phyloP scores from a whole-genome alignment of 345 rosid species.

The Iberis pinnata region DNA sequence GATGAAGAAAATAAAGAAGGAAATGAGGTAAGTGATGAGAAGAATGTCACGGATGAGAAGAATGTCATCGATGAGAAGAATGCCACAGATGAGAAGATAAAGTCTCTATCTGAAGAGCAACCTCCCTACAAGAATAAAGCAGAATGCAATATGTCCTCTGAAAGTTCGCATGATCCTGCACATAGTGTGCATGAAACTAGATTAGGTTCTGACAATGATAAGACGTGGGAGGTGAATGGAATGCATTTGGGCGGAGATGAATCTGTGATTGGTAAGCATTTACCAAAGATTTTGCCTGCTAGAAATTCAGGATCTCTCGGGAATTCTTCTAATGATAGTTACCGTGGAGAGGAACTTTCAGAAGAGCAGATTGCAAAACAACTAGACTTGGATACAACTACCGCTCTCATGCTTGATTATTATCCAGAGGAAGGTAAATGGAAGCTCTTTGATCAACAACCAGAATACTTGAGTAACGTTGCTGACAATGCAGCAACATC shows the following conservation, averaged over 20 bases:
- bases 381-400: conserved; percentile 61
- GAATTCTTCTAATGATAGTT: conserved; percentile 36
- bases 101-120: conserved; percentile 18
- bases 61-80: conserved; percentile 11
- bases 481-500: conserved; percentile 26
- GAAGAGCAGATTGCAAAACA: conserved; percentile 43
- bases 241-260: conserved; percentile 33
- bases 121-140: conserved; percentile 16
- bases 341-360: conserved; percentile 35
- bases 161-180: conserved; percentile 25
- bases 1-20: conserved; percentile 52
- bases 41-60: conserved; percentile 28
- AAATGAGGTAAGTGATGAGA: conserved; percentile 34
- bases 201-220: conserved; percentile 21
- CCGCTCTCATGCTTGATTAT: conserved; percentile 76
- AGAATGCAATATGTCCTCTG: conserved; percentile 29
- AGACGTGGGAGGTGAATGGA: conserved; percentile 17
- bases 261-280: conserved; percentile 29
- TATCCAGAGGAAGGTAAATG: conserved; percentile 87
- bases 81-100: conserved; percentile 5
- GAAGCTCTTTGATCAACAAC: conserved; percentile 80
- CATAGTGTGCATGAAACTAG: conserved; percentile 22
- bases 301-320: conserved; percentile 29
- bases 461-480: conserved; percentile 36
- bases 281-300: conserved; percentile 36